Percentiles rank a stretch among this genome's conserved stretches.
phyloP scores from a whole-genome alignment of 73 alveolate species.

The Paramecium octaurelia region DNA sequence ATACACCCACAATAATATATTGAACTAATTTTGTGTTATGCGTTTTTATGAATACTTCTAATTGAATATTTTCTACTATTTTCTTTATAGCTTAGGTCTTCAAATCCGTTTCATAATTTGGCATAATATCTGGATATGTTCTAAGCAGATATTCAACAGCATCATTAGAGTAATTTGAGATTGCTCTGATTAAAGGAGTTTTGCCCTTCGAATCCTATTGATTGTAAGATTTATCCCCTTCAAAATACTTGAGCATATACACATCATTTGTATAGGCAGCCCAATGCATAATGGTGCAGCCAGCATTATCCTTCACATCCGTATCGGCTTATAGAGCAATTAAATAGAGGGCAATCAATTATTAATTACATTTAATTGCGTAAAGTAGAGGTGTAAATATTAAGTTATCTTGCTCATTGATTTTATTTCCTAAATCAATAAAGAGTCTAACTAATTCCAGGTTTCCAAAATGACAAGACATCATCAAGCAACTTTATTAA shows the following conservation, averaged over 20 bases:
- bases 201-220: not conserved
- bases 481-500: not conserved
- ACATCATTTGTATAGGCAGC: constrained; percentile 39
- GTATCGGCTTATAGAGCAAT: not conserved
- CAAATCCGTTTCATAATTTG: not conserved
- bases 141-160: not conserved
- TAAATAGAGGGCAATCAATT: not conserved
- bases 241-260: not conserved
- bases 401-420: not conserved
- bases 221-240: not conserved
- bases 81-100: not conserved
- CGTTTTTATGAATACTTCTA: not conserved
- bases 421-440: not conserved
- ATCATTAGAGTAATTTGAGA: not conserved
- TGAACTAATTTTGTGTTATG: not conserved
- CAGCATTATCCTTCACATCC: not conserved
- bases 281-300: constrained; percentile 11
- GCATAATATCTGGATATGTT: not conserved
- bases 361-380: not conserved
- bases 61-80: not conserved
- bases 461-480: not conserved
- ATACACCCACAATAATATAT: not conserved
- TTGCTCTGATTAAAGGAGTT: not conserved
- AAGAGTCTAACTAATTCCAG: not conserved
- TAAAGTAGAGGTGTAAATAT: not conserved